Evolutionary conservation across 202 grass and related monocot genomes (phyloP).

Genomic region (Digitaria exilis): DNA sequence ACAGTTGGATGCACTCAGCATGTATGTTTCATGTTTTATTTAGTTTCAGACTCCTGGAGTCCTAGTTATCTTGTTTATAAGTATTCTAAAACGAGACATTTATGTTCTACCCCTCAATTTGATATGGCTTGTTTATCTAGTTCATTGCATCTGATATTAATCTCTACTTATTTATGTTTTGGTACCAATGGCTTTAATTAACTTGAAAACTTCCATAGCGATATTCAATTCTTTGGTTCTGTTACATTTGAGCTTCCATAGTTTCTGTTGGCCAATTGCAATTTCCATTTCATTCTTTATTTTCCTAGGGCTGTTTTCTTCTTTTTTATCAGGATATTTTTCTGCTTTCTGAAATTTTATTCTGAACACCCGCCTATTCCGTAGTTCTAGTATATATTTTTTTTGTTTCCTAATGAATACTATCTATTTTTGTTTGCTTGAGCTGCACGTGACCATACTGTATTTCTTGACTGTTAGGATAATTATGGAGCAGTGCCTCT

Average conservation of each 20-base stretch:
- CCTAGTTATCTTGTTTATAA: background rate
- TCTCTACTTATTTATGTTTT: background rate
- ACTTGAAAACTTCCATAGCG: background rate
- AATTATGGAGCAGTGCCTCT: slow-evolving; percentile 55
- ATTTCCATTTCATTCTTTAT: background rate
- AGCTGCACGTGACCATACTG: slow-evolving; percentile 25
- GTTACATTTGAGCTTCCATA: background rate
- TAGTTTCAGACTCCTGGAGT: background rate
- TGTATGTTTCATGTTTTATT: slow-evolving; percentile 12
- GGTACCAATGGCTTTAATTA: background rate
- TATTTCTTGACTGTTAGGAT: slow-evolving; percentile 50
- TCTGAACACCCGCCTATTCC: background rate
- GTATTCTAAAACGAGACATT: slow-evolving; percentile 8
- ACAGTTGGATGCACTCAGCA: background rate
- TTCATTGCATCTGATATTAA: slow-evolving; percentile 12
- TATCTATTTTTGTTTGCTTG: slow-evolving; percentile 13
- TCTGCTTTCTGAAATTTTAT: background rate
- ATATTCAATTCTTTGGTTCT: background rate
- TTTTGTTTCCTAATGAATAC: background rate
- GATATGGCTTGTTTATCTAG: background rate
- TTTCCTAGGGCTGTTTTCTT: background rate
- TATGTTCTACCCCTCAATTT: slow-evolving; percentile 15
- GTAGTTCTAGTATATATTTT: background rate
- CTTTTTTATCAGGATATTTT: background rate
- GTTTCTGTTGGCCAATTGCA: background rate